Percentiles rank a stretch among this genome's conserved stretches.
Conservation (phyloP, 371 early-diverging fungal genomes). For the Choanephora cucurbitarum region DNA sequence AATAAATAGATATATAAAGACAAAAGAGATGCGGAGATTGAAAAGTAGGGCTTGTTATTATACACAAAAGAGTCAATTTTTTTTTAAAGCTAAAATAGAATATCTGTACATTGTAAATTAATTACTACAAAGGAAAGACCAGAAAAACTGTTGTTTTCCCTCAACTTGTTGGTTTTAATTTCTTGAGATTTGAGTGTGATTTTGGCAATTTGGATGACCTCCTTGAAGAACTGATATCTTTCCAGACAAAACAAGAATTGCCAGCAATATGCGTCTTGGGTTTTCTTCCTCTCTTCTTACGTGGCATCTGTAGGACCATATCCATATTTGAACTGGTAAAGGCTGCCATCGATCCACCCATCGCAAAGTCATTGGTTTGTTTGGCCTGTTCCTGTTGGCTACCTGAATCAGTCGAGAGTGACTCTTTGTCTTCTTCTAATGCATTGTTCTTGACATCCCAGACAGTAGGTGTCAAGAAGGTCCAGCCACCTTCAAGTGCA, state of each 20-base stretch:
- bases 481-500: constrained; percentile 42
- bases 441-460: constrained; percentile 37
- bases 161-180: neutral
- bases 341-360: constrained; percentile 38
- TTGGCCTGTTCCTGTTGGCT: neutral
- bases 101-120: constrained; percentile 1
- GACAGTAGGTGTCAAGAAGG: constrained; percentile 49
- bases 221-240: constrained; percentile 20
- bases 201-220: constrained; percentile 4
- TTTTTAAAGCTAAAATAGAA: neutral
- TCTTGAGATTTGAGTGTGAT: neutral
- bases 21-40: neutral
- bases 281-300: constrained; percentile 51
- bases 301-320: constrained; percentile 39
- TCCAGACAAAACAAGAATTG: constrained; percentile 56
- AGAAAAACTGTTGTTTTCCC: neutral
- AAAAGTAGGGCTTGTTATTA: neutral
- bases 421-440: constrained; percentile 5
- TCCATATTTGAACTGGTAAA: constrained; percentile 49
- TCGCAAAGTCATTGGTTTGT: constrained; percentile 9
- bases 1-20: neutral
- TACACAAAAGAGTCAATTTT: neutral
- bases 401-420: neutral
- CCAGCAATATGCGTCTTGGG: constrained; percentile 52
- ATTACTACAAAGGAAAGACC: neutral